A percentile compares a stretch with the other conserved stretches of the same genome.
Conservation (phyloP, 768 basidiomycete species). For the Obba rivulosa region DNA sequence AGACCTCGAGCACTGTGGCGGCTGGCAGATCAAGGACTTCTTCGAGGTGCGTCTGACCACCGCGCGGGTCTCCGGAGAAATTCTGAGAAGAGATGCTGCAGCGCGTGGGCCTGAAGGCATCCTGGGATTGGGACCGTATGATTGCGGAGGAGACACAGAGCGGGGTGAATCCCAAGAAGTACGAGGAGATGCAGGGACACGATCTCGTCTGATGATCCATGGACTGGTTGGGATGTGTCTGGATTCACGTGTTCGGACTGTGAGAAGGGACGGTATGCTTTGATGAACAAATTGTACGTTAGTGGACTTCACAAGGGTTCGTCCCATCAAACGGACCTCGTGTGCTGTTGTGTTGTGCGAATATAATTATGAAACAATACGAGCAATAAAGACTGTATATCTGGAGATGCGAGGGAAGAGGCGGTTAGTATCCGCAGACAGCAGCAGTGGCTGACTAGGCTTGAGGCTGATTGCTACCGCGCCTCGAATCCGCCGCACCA, state of each 20-base stretch:
- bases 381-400: too few species aligned
- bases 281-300: too few species aligned
- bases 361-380: too few species aligned
- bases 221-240: not conserved
- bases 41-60: constrained; percentile 14
- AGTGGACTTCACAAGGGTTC: too few species aligned
- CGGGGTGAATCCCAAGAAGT: constrained; percentile 20
- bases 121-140: constrained; percentile 16
- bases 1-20: constrained; percentile 17
- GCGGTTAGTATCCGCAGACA: too few species aligned
- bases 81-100: not conserved
- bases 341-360: too few species aligned
- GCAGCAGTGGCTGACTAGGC: too few species aligned
- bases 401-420: too few species aligned
- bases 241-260: not conserved
- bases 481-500: too few species aligned
- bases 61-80: not conserved
- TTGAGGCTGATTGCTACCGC: too few species aligned
- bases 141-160: constrained; percentile 12
- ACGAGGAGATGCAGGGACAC: constrained; percentile 15
- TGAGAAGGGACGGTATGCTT: too few species aligned
- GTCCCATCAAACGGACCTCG: too few species aligned
- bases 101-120: constrained; percentile 18
- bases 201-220: constrained; percentile 11
- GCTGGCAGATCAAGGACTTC: constrained; percentile 24